These are phyloP conservation scores for Cardamine occulta DNA, from an alignment of 345 rosid genomes.

Conservation along the genomic window DNA sequence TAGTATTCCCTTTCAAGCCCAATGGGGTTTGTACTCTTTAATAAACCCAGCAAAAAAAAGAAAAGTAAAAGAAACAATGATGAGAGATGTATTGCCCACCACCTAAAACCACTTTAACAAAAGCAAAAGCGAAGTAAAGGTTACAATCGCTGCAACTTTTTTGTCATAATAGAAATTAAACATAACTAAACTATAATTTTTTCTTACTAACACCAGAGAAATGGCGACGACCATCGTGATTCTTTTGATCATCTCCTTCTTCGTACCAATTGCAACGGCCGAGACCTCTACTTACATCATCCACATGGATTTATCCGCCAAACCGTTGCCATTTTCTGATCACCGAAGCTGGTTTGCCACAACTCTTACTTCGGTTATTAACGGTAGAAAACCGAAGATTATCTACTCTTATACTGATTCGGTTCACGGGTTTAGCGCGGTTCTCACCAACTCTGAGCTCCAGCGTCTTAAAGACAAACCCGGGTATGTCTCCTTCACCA, in stretches of 20 bases:
- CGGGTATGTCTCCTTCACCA: constrained; percentile 45
- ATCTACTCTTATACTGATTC: constrained; percentile 47
- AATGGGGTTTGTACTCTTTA: not conserved
- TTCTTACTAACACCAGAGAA: constrained; percentile 16
- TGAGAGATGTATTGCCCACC: constrained; percentile 21
- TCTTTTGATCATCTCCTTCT: not conserved
- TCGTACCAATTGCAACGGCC: not conserved
- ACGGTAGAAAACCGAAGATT: constrained; percentile 27
- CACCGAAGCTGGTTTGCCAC: constrained; percentile 43
- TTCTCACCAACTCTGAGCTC: constrained; percentile 48
- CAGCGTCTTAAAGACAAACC: constrained; percentile 42
- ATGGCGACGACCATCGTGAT: constrained; percentile 11
- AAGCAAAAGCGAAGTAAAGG: constrained; percentile 33
- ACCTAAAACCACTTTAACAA: constrained; percentile 27
- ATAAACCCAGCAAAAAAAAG: not conserved
- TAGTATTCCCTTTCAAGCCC: not conserved
- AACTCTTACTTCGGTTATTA: constrained; percentile 36
- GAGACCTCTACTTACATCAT: constrained; percentile 38
- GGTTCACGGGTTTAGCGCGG: constrained; percentile 50
- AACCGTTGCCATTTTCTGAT: constrained; percentile 41
- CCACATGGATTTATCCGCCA: constrained; percentile 42
- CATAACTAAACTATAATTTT: not conserved
- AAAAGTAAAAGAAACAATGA: constrained; percentile 25
- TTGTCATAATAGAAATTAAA: not conserved
- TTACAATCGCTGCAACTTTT: constrained; percentile 31